Evolutionary conservation across 73 alveolate species (phyloP).

Genomic region (Paramecium octaurelia): DNA sequence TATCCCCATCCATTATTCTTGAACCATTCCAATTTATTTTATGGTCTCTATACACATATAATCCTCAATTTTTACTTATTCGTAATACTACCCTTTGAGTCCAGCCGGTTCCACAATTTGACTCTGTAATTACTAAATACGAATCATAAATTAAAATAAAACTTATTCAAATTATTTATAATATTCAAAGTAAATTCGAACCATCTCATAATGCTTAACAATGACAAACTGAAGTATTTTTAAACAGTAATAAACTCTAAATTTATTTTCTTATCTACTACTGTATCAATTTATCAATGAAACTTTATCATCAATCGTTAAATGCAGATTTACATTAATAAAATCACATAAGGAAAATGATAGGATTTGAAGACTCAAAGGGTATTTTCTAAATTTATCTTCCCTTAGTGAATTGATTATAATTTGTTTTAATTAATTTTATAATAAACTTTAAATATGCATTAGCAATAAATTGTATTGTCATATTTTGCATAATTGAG

Average conservation of each 20-base stretch:
- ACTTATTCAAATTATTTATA: background rate
- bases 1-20: slow-evolving; percentile 93
- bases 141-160: slow-evolving; percentile 32
- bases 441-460: background rate
- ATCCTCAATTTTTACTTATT: background rate
- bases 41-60: slow-evolving; percentile 21
- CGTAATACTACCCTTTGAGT: slow-evolving; percentile 25
- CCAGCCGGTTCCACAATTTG: slow-evolving; percentile 11
- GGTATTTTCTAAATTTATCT: background rate
- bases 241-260: no score
- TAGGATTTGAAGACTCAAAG: background rate
- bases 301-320: no score
- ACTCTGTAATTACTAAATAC: background rate
- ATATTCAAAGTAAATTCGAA: background rate
- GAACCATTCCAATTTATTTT: slow-evolving; percentile 64
- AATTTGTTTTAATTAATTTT: background rate
- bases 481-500: background rate
- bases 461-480: background rate
- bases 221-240: background rate
- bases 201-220: background rate
- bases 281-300: no score
- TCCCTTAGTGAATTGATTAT: background rate
- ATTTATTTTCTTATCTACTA: no score
- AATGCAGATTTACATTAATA: no score
- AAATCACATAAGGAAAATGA: no score